Percentiles rank a stretch among this genome's conserved stretches.
These are phyloP conservation scores for Boechera stricta DNA, from an alignment of 345 rosid genomes.

Conservation along the genomic window DNA sequence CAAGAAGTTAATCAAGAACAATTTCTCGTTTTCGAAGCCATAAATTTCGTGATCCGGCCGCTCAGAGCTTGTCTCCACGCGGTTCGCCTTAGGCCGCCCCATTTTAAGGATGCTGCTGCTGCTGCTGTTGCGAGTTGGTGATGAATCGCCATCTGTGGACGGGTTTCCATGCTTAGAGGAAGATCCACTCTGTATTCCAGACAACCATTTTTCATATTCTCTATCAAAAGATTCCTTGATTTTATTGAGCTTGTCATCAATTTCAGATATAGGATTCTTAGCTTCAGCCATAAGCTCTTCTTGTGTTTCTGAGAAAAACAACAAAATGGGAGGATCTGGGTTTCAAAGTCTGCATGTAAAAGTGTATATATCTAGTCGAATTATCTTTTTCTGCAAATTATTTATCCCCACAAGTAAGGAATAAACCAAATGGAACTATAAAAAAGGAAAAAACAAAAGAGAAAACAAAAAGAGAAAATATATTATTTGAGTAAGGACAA, in stretches of 20 bases:
- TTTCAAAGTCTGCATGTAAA: constrained; percentile 21
- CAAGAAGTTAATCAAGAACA: constrained; percentile 43
- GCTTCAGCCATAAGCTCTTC: constrained; percentile 6
- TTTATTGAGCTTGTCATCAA: background rate
- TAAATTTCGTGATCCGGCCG: background rate
- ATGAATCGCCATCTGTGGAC: constrained; percentile 11
- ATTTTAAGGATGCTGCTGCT: background rate
- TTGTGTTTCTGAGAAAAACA: constrained; percentile 6
- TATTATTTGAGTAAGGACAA: too few relatives aligned
- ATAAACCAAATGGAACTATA: constrained; percentile 18
- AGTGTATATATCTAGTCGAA: background rate
- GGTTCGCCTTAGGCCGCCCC: constrained; percentile 17
- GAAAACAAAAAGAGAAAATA: too few relatives aligned
- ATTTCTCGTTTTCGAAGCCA: constrained; percentile 43
- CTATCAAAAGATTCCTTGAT: background rate
- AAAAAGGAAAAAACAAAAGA: background rate
- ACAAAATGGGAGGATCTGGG: background rate
- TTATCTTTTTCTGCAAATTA: constrained; percentile 18
- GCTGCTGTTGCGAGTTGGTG: background rate
- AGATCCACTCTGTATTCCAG: constrained; percentile 9
- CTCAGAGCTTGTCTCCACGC: constrained; percentile 20
- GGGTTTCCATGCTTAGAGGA: constrained; percentile 24
- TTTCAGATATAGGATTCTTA: background rate
- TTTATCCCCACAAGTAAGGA: constrained; percentile 32
- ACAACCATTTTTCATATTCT: background rate